phyloP scores from a whole-genome alignment of 768 basidiomycete species.

The Lactarius akahatsu region DNA sequence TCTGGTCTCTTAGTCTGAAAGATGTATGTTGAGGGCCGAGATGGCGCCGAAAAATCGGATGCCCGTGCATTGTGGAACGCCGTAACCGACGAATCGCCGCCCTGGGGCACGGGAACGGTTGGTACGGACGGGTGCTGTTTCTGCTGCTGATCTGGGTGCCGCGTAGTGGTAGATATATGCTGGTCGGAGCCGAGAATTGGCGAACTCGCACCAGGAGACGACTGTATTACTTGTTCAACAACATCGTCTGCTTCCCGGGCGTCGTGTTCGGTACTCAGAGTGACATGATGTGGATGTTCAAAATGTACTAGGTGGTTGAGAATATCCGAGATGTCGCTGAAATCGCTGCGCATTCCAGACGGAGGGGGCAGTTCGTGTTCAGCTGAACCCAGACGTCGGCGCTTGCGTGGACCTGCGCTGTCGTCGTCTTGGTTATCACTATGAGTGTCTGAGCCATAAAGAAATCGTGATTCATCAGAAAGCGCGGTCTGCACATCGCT shows the following conservation, averaged over 20 bases:
- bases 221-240: conserved; percentile 21
- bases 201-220: conserved; percentile 17
- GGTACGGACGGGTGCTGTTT: conserved; percentile 14
- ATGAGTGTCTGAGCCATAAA: conserved; percentile 40
- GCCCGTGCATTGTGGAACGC: conserved; percentile 14
- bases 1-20: conserved; percentile 23
- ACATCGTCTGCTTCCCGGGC: conserved; percentile 13
- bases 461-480: conserved; percentile 34
- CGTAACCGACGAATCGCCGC: conserved; percentile 13
- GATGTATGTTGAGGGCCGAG: conserved; percentile 22
- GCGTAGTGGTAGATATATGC: conserved; percentile 1
- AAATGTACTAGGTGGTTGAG: conserved; percentile 73
- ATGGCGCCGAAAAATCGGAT: conserved; percentile 3
- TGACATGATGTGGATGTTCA: conserved; percentile 51
- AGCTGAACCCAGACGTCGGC: conserved; percentile 32
- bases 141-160: conserved; percentile 15
- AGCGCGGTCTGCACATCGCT: conserved; percentile 21
- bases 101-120: neutral
- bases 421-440: conserved; percentile 36
- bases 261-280: conserved; percentile 10
- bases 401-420: conserved; percentile 24
- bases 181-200: conserved; percentile 17
- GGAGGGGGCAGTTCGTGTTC: conserved; percentile 34
- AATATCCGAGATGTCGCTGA: conserved; percentile 78
- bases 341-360: conserved; percentile 61